These are phyloP conservation scores for Talaromyces piceae DNA, from an alignment of 2,329 filamentous ascomycete species.

Conservation along the genomic window DNA sequence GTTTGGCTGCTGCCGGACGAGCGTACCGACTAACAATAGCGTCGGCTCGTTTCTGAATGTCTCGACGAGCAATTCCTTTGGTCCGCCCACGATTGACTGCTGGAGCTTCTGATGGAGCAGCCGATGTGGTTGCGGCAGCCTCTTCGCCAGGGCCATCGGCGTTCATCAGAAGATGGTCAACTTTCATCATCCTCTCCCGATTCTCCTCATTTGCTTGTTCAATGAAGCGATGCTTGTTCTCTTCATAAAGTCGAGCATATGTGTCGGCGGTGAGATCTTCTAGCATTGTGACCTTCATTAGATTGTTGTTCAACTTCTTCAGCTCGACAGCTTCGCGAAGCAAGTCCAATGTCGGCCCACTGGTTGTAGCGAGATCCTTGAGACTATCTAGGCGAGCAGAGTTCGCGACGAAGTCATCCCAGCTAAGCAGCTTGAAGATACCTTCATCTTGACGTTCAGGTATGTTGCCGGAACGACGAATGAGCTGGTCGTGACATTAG, in stretches of 20 bases:
- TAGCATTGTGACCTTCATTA: conserved; percentile 78
- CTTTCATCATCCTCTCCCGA: conserved; percentile 42
- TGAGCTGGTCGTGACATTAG: conserved; percentile 34
- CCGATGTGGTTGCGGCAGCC: conserved; percentile 23
- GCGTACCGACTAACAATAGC: conserved; percentile 41
- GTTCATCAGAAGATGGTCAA: conserved; percentile 40
- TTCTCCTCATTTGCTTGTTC: conserved; percentile 38
- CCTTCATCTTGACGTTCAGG: conserved; percentile 56
- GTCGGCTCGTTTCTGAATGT: conserved; percentile 54
- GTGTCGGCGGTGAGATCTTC: conserved; percentile 92
- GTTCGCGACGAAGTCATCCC: conserved; percentile 57
- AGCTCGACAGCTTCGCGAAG: conserved; percentile 61
- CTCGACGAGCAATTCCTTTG: conserved; percentile 53
- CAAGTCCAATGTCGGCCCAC: conserved; percentile 49
- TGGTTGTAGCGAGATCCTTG: conserved; percentile 44
- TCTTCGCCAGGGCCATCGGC: conserved; percentile 24
- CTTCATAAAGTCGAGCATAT: conserved; percentile 56
- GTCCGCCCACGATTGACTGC: conserved; percentile 34
- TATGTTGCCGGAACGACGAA: conserved; percentile 52
- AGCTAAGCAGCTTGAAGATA: conserved; percentile 56
- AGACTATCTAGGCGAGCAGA: conserved; percentile 55
- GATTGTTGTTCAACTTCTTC: conserved; percentile 72
- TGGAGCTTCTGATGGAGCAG: conserved; percentile 27
- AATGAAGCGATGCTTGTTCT: conserved; percentile 31
- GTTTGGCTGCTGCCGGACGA: conserved; percentile 21